Evolutionary conservation across 2,329 filamentous ascomycete genomes (phyloP), one percentile per base, ranked within the genome.

Genomic region (Penicillium sp.): DNA sequence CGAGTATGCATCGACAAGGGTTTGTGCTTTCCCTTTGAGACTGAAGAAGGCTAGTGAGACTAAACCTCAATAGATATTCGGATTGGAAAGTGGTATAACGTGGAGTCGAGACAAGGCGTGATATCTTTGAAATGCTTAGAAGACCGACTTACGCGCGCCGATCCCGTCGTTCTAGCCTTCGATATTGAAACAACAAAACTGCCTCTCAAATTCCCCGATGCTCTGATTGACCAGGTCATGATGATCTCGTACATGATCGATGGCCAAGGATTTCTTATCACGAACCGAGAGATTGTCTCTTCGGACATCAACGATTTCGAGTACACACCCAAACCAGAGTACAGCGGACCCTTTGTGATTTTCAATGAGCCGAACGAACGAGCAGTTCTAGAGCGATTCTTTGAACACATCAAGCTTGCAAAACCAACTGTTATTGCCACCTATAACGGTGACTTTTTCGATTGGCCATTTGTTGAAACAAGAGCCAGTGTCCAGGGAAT

Each of bases 211-310:
- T 99, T 99, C 67, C 96, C 95, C 26, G 96, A 99, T 71, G 88
- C 95, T 1, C 85, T 92, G 4, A 88, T 96, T 61, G 95, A 99
- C 77, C 93, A 96, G 73, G 89, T 99, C 70, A 99, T 99, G 93
- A 99, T 99, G 95, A 93, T 99, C 73, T 99, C 96, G 31, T 99
- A 99, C 80, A 99, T 99, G 96, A 98, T 99, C 68, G 95, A 99
- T 67, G 96, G 95, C 0, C 93, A 96, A 76, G 95, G 95, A 5
- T 99, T 98, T 67, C 81, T 99, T 35, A 98, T 99, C 75, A 99
- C 95, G 5, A 99, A 99, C 72, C 87, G 96, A 68, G 93, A 98
- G 72, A 96, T 99, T 59, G 92, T 99, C 10, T 96, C 93, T 0
- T 93, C 99, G 74, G 93, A 99, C 69, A 99, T 99, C 72, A 84